phyloP scores from a whole-genome alignment of 2,329 filamentous ascomycete species.

The Hypoxylon rubiginosum region DNA sequence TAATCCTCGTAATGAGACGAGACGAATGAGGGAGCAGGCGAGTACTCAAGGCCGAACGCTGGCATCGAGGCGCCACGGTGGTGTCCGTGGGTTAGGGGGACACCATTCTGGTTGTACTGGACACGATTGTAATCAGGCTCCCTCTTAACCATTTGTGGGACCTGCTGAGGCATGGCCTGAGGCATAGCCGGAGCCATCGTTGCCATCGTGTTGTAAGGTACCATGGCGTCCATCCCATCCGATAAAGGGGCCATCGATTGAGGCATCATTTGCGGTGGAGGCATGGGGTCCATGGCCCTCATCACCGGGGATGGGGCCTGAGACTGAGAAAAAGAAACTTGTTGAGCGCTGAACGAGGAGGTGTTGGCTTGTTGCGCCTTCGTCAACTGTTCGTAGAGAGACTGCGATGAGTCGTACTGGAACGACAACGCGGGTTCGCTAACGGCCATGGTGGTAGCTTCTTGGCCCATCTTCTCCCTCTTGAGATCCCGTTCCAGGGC shows the following conservation, averaged over 20 bases:
- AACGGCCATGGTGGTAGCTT: constrained; percentile 93
- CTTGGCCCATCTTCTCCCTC: constrained; percentile 99
- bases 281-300: constrained; percentile 93
- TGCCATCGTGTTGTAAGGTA: constrained; percentile 76
- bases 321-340: constrained; percentile 75
- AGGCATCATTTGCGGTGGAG: constrained; percentile 84
- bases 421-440: constrained; percentile 98
- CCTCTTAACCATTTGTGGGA: constrained; percentile 79
- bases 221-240: constrained; percentile 80
- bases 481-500: constrained; percentile 97
- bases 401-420: constrained; percentile 99
- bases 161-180: constrained; percentile 61
- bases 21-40: constrained; percentile 95
- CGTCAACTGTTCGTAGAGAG: constrained; percentile 98
- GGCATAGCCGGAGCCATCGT: constrained; percentile 77
- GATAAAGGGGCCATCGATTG: constrained; percentile 69
- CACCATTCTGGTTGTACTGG: constrained; percentile 92
- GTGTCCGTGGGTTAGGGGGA: constrained; percentile 85
- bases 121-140: constrained; percentile 86
- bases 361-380: constrained; percentile 99
- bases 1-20: constrained; percentile 99
- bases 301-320: constrained; percentile 91
- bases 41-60: constrained; percentile 94
- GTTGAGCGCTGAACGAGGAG: constrained; percentile 91
- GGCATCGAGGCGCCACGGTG: constrained; percentile 99